Conservation (phyloP, 108 stramenopile genomes). For the Nitzschia sp. region DNA sequence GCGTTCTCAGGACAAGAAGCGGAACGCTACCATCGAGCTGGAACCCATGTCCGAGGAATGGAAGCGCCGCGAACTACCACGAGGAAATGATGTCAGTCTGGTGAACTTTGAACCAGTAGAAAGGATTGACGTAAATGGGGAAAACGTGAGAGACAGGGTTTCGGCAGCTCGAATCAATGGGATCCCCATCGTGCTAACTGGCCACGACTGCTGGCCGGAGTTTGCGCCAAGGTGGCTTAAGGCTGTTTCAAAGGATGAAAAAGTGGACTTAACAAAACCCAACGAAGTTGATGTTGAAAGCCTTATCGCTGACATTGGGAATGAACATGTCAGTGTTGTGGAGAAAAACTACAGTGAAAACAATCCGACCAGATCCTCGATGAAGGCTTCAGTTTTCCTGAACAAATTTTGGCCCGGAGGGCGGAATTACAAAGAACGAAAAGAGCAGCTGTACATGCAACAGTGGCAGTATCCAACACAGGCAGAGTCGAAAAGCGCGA, state of each 20-base stretch:
- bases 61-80: not conserved
- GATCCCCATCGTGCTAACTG: constrained; percentile 68
- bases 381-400: constrained; percentile 63
- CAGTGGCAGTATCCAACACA: constrained; percentile 92
- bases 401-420: constrained; percentile 60
- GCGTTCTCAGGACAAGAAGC: not conserved
- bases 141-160: constrained; percentile 43
- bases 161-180: constrained; percentile 65
- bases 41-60: not conserved
- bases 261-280: constrained; percentile 25
- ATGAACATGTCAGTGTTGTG: constrained; percentile 73
- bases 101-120: constrained; percentile 51
- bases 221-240: constrained; percentile 75
- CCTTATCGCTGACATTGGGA: constrained; percentile 74
- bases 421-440: constrained; percentile 12
- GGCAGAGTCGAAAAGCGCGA: constrained; percentile 67
- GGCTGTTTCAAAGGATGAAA: not conserved
- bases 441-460: constrained; percentile 66
- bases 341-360: constrained; percentile 68
- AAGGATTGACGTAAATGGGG: constrained; percentile 59
- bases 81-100: constrained; percentile 4
- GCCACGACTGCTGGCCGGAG: constrained; percentile 75
- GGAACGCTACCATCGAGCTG: not conserved
- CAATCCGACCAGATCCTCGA: constrained; percentile 58
- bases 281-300: constrained; percentile 50